phyloP scores from a whole-genome alignment of 148 eudicot genomes.

The Chenopodium suecicum region DNA sequence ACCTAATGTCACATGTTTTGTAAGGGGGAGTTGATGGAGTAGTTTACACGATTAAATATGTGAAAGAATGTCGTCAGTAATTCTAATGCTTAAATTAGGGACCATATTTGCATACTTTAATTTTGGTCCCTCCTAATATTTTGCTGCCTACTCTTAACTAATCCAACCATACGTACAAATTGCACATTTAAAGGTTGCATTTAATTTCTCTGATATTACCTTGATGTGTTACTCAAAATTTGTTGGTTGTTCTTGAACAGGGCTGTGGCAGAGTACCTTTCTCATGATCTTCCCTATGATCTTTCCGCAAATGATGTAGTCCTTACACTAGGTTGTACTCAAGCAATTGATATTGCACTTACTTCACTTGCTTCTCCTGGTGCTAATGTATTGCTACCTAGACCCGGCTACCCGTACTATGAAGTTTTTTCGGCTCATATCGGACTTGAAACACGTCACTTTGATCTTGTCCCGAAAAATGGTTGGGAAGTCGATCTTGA shows the following conservation, averaged over 20 bases:
- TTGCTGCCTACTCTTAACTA: neutral
- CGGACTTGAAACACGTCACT: slow-evolving; percentile 60
- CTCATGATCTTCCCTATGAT: slow-evolving; percentile 48
- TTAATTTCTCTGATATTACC: neutral
- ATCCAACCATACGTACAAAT: neutral
- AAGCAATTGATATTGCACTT: slow-evolving; percentile 53
- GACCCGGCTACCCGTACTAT: slow-evolving; percentile 63
- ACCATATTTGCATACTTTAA: neutral
- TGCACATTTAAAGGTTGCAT: neutral
- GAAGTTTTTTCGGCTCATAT: slow-evolving; percentile 50
- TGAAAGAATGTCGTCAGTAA: neutral
- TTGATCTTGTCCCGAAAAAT: slow-evolving; percentile 56
- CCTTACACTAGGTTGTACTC: slow-evolving; percentile 59
- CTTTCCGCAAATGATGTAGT: slow-evolving; percentile 50
- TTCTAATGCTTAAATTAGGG: neutral
- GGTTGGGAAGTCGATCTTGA: slow-evolving; percentile 74
- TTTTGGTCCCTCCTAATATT: neutral
- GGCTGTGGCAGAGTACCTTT: slow-evolving; percentile 64
- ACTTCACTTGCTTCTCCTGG: slow-evolving; percentile 52
- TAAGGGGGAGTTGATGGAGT: neutral
- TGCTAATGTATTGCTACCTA: slow-evolving; percentile 61
- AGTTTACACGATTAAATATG: neutral
- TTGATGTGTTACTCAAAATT: neutral
- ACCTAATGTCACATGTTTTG: neutral
- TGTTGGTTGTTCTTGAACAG: slow-evolving; percentile 29